phyloP scores from a whole-genome alignment of 768 basidiomycete genomes.

The Podaxis pistillaris region DNA sequence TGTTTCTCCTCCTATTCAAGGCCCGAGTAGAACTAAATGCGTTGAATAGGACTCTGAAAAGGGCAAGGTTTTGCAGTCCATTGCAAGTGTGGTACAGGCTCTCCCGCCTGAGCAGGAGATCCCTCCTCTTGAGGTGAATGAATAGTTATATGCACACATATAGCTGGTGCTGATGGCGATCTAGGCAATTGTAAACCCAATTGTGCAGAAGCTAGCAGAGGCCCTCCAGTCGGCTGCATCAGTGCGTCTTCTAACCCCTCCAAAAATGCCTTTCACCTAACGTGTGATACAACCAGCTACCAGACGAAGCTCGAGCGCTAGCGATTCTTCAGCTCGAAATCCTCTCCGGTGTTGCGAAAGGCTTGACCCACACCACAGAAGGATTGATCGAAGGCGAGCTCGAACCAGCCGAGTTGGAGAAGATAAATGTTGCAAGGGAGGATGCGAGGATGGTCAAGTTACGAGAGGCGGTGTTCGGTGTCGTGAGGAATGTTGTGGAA shows the following conservation, averaged over 20 bases:
- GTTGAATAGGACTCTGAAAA: conserved; percentile 71
- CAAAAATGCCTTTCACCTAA: not conserved
- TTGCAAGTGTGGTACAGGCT: conserved; percentile 92
- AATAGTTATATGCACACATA: not conserved
- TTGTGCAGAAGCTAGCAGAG: conserved; percentile 66
- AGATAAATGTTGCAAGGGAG: conserved; percentile 57
- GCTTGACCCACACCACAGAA: conserved; percentile 78
- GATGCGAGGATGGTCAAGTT: conserved; percentile 63
- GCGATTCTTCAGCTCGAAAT: conserved; percentile 77
- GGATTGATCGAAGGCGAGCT: conserved; percentile 57
- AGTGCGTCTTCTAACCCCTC: conserved; percentile 33
- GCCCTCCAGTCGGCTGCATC: conserved; percentile 53
- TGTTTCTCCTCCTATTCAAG: not conserved
- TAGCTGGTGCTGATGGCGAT: not conserved
- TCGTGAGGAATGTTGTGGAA: conserved; percentile 59
- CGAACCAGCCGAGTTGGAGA: conserved; percentile 52
- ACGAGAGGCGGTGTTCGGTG: conserved; percentile 63
- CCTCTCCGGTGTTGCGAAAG: conserved; percentile 82
- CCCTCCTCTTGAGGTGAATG: conserved; percentile 66
- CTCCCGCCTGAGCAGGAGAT: conserved; percentile 78
- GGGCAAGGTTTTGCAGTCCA: conserved; percentile 87
- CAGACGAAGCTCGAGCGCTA: conserved; percentile 66
- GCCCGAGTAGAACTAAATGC: not conserved
- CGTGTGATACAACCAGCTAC: conserved; percentile 42
- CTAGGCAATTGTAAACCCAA: conserved; percentile 74